phyloP scores from a whole-genome alignment of 306 rosid species.

The Cucurbita pepo region DNA sequence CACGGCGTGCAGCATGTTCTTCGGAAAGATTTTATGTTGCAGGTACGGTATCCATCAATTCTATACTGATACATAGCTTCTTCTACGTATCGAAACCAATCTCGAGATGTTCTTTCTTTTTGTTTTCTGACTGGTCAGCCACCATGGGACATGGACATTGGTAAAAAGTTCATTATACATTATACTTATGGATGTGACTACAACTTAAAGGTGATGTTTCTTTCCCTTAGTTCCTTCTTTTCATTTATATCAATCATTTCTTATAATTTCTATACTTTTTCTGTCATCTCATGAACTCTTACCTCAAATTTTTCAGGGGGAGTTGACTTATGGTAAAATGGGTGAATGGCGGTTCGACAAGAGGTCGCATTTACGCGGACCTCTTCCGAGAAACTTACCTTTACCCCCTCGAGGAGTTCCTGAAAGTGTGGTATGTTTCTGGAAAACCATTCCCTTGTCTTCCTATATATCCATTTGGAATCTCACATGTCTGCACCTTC shows the following conservation, averaged over 20 bases:
- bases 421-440: conserved; percentile 86
- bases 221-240: background rate
- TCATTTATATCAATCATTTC: background rate
- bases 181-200: conserved; percentile 91
- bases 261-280: background rate
- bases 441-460: background rate
- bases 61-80: background rate
- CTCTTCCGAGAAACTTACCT: conserved; percentile 64
- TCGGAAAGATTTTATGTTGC: conserved; percentile 91
- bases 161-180: conserved; percentile 60
- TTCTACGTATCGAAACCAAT: background rate
- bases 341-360: conserved; percentile 99
- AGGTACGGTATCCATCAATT: conserved; percentile 30
- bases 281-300: background rate
- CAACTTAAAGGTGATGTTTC: conserved; percentile 49
- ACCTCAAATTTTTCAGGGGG: conserved; percentile 40
- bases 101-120: conserved; percentile 6
- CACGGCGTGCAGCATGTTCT: conserved; percentile 83
- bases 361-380: conserved; percentile 71
- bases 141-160: conserved; percentile 70
- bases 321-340: conserved; percentile 66
- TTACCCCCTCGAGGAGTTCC: conserved; percentile 96
- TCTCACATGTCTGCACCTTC: no score
- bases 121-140: conserved; percentile 48
- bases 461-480: no score